These are phyloP conservation scores for Lophium mytilinum DNA, from an alignment of 495 filamentous ascomycete genomes.

Conservation along the genomic window DNA sequence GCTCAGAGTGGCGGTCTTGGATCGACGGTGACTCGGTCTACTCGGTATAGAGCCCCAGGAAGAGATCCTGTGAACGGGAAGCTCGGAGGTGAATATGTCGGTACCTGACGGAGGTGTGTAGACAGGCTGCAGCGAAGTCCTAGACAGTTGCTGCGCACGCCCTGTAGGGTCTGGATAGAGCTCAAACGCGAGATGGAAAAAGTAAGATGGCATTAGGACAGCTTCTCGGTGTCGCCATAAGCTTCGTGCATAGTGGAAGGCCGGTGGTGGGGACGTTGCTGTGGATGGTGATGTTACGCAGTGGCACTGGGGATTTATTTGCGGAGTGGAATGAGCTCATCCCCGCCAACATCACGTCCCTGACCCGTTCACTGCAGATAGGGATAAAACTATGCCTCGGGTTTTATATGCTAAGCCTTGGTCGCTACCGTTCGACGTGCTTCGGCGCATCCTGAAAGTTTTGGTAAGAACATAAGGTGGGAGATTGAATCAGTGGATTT, in stretches of 20 bases:
- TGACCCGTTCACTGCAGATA: too few species aligned
- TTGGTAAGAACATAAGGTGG: too few species aligned
- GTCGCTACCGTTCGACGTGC: too few species aligned
- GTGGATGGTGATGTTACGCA: neutral
- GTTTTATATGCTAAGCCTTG: too few species aligned
- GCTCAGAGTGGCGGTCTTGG: constrained; percentile 12
- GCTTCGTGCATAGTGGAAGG: neutral
- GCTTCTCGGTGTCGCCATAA: neutral
- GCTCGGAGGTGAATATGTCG: constrained; percentile 41
- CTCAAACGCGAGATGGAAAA: constrained; percentile 87
- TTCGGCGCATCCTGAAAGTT: too few species aligned
- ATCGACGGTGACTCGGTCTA: constrained; percentile 1
- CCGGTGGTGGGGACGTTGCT: neutral
- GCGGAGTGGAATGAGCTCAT: neutral
- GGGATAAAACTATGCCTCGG: too few species aligned
- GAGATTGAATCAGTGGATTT: too few species aligned
- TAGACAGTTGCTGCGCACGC: neutral
- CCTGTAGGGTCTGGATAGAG: constrained; percentile 44
- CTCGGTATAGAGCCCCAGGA: constrained; percentile 24
- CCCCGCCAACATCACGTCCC: too few species aligned
- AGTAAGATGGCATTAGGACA: constrained; percentile 67
- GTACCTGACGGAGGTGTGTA: constrained; percentile 38
- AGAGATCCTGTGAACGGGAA: constrained; percentile 35
- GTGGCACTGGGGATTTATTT: neutral
- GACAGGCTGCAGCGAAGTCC: constrained; percentile 34